These are phyloP conservation scores for Nemania sp. DNA, from an alignment of 2,329 filamentous ascomycete genomes.

Conservation along the genomic window DNA sequence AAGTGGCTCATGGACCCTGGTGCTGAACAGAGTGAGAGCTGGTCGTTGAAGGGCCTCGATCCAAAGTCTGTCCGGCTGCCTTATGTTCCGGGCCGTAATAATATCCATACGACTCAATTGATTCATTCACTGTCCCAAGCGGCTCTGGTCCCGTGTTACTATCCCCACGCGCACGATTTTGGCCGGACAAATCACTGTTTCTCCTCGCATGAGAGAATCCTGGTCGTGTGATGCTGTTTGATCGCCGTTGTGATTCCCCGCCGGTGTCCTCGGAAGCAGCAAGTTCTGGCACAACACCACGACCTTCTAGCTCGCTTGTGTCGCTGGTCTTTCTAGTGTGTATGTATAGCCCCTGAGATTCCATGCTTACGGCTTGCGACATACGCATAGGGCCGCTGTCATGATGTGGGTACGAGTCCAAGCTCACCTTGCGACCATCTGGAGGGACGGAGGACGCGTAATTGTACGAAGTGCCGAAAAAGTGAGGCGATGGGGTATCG, in stretches of 20 bases:
- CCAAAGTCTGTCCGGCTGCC: slow-evolving; percentile 57
- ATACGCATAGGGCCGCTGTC: slow-evolving; percentile 44
- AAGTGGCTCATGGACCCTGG: slow-evolving; percentile 2
- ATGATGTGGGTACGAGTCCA: slow-evolving; percentile 43
- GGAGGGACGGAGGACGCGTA: slow-evolving; percentile 39
- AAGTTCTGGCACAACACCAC: slow-evolving; percentile 55
- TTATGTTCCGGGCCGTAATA: slow-evolving; percentile 59
- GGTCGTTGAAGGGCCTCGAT: slow-evolving; percentile 27
- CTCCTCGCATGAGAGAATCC: slow-evolving; percentile 36
- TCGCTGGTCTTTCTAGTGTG: slow-evolving; percentile 60
- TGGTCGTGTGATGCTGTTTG: slow-evolving; percentile 41
- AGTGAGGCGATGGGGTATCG: slow-evolving; percentile 42
- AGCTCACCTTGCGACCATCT: slow-evolving; percentile 47
- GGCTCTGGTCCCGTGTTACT: slow-evolving; percentile 40
- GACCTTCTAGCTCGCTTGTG: slow-evolving; percentile 56
- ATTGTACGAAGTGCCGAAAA: slow-evolving; percentile 41
- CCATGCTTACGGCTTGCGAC: slow-evolving; percentile 46
- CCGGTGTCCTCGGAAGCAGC: slow-evolving; percentile 48
- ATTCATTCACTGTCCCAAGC: slow-evolving; percentile 57
- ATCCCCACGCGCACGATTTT: slow-evolving; percentile 30
- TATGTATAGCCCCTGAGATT: slow-evolving; percentile 37
- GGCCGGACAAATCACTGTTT: slow-evolving; percentile 42
- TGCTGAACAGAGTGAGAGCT: slow-evolving; percentile 20
- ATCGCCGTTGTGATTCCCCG: slow-evolving; percentile 55
- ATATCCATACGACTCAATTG: slow-evolving; percentile 60